Evolutionary conservation across 2,329 filamentous ascomycete species (phyloP), one percentile per base, ranked within the genome.

Genomic region (Aspergillus cejpii): DNA sequence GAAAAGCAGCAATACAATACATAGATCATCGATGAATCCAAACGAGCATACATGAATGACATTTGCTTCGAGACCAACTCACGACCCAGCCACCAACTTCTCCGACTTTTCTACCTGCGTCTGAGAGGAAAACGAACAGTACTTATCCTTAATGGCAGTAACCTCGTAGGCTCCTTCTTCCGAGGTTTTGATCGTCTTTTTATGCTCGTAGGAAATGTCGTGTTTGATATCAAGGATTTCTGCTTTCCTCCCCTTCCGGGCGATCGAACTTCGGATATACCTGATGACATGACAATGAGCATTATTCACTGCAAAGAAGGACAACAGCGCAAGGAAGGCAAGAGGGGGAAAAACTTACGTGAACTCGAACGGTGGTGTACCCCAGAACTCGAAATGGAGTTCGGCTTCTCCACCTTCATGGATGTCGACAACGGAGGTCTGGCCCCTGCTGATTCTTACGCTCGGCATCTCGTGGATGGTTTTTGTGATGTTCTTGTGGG

Each of bases 151-250:
- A 68, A 98, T 95, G 8, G 87, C 84, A 23, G 97, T 87, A 14
- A 98, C 91, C 71, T 98, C 92, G 63, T 98, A 98, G 54, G 89
- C 95, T 39, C 92, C 92, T 74, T 97, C 92, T 62, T 95, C 87
- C 56, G 84, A 89, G 20, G 90, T 89, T 57, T 83, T 83, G 57
- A 97, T 79, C 20, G 81, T 80, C 76, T 94, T 90, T 59, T 73
- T 83, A 64, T 87, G 79, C 59, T 94, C 87, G 51, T 90, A 80
- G 39, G 85, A 91, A 14, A 85, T 76, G 57, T 96, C 90, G 54
- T 92, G 89, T 56, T 87, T 81, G 53, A 94, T 96, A 71, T 98
- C 94, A 14, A 98, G 75, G 26, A 98, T 79, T 57, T 83, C 77
- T 28, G 84, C 81, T 61, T 82, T 85, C 65, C 88, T 86, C 1